A percentile compares a stretch with the other conserved stretches of the same genome.
These are phyloP conservation scores for Exophiala spinifera DNA, from an alignment of 2,329 filamentous ascomycete genomes.

Conservation along the genomic window DNA sequence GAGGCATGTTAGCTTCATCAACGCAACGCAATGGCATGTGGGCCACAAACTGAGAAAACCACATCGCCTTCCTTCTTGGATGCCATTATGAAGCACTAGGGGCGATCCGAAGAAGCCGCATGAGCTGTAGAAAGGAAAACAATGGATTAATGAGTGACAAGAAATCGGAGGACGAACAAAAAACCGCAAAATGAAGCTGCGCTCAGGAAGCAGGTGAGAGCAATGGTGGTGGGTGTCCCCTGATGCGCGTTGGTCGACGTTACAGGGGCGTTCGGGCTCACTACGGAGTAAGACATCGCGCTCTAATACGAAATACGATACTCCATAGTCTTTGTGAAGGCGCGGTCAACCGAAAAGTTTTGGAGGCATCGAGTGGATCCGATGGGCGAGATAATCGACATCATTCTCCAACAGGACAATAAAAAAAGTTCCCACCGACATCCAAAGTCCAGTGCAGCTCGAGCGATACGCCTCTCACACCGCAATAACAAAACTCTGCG, in stretches of 20 bases:
- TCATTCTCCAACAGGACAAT: background rate
- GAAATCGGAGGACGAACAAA: conserved; percentile 8
- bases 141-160: conserved; percentile 21
- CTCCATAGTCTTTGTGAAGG: background rate
- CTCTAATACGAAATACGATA: background rate
- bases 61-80: conserved; percentile 63
- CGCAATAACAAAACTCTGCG: background rate
- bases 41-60: conserved; percentile 53
- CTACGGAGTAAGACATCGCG: no score
- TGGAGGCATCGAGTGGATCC: background rate
- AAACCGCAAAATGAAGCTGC: conserved; percentile 5
- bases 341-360: background rate
- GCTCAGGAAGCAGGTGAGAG: conserved; percentile 3
- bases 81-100: conserved; percentile 47
- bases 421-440: conserved; percentile 7
- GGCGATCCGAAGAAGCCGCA: conserved; percentile 17
- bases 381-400: no score
- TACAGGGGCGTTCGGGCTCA: no score
- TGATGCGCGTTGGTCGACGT: background rate
- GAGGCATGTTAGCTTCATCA: conserved; percentile 27
- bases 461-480: background rate
- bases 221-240: background rate
- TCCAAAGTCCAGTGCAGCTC: background rate
- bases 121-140: conserved; percentile 11
- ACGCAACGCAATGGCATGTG: conserved; percentile 11